phyloP scores from a whole-genome alignment of 1,139 yeast species.

The Geotrichum europaeum region DNA sequence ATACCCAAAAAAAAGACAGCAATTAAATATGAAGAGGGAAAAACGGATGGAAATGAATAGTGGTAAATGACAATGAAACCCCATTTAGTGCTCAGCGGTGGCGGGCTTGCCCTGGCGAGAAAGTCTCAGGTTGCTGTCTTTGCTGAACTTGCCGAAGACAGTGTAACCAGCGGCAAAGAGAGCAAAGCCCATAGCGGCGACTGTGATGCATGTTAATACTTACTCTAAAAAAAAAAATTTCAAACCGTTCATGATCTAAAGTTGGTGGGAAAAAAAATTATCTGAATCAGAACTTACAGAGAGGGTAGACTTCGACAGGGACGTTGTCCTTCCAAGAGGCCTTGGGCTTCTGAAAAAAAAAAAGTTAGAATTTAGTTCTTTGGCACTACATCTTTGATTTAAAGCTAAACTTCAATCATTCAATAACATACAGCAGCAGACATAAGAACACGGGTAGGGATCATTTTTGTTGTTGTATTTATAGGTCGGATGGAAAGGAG shows the following conservation, averaged over 20 bases:
- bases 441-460: slow-evolving; percentile 12
- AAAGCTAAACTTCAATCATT: not conserved
- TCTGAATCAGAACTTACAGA: slow-evolving; percentile 24
- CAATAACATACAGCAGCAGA: slow-evolving; percentile 15
- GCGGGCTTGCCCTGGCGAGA: slow-evolving; percentile 26
- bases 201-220: slow-evolving; percentile 12
- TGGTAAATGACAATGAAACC: not conserved
- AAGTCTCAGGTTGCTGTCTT: slow-evolving; percentile 28
- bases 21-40: not conserved
- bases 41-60: not conserved
- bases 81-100: slow-evolving; percentile 10
- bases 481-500: not conserved
- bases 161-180: slow-evolving; percentile 27
- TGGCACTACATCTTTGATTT: not conserved
- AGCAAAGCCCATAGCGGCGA: slow-evolving; percentile 31
- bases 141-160: slow-evolving; percentile 25
- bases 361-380: not conserved
- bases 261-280: not conserved
- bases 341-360: slow-evolving; percentile 12
- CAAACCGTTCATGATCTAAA: not conserved
- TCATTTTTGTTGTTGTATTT: slow-evolving; percentile 5
- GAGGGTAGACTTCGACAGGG: slow-evolving; percentile 32
- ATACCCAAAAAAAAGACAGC: not conserved
- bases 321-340: slow-evolving; percentile 15
- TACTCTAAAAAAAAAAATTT: not conserved